phyloP scores from a whole-genome alignment of 2,329 filamentous ascomycete species.

The Alternaria incomplexa region DNA sequence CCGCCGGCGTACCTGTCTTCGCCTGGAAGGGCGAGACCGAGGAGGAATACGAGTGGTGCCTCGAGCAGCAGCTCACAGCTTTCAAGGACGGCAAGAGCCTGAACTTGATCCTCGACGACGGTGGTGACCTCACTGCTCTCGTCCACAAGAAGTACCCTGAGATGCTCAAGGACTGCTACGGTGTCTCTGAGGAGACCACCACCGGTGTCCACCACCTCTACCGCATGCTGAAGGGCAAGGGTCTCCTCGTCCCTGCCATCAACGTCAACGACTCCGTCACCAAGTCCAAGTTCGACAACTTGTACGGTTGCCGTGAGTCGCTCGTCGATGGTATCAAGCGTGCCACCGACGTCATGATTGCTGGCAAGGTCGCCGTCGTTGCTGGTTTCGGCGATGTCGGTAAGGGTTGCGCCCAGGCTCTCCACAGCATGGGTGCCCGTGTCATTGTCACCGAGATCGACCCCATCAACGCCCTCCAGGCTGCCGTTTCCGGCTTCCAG shows the following conservation, averaged over 20 bases:
- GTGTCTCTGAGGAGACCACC: slow-evolving; percentile 99
- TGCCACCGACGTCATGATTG: slow-evolving; percentile 99
- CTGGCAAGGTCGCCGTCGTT: slow-evolving; percentile 96
- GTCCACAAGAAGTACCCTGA: slow-evolving; percentile 99
- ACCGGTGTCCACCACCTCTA: slow-evolving; percentile 99
- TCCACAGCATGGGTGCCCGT: slow-evolving; percentile 95
- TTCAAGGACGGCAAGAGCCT: slow-evolving; percentile 98
- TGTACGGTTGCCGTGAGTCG: slow-evolving; percentile 99
- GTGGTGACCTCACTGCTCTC: slow-evolving; percentile 93
- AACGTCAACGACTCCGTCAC: slow-evolving; percentile 99
- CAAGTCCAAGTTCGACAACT: slow-evolving; percentile 99
- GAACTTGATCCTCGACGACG: slow-evolving; percentile 99
- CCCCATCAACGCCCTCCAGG: slow-evolving; percentile 99
- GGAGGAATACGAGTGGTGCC: slow-evolving; percentile 99
- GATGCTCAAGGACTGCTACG: slow-evolving; percentile 97
- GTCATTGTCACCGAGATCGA: slow-evolving; percentile 97
- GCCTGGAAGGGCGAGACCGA: slow-evolving; percentile 93
- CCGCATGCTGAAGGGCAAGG: slow-evolving; percentile 83
- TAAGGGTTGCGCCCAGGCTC: slow-evolving; percentile 96
- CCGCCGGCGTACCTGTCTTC: slow-evolving; percentile 86
- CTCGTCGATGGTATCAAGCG: slow-evolving; percentile 99
- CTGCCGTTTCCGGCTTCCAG: slow-evolving; percentile 95
- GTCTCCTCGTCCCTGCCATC: slow-evolving; percentile 87
- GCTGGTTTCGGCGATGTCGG: slow-evolving; percentile 99
- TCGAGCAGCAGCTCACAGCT: slow-evolving; percentile 95